A percentile compares a stretch with the other conserved stretches of the same genome.
These are phyloP conservation scores for Zygotorulaspora chibaensis DNA, from an alignment of 805 yeast genomes.

Conservation along the genomic window DNA sequence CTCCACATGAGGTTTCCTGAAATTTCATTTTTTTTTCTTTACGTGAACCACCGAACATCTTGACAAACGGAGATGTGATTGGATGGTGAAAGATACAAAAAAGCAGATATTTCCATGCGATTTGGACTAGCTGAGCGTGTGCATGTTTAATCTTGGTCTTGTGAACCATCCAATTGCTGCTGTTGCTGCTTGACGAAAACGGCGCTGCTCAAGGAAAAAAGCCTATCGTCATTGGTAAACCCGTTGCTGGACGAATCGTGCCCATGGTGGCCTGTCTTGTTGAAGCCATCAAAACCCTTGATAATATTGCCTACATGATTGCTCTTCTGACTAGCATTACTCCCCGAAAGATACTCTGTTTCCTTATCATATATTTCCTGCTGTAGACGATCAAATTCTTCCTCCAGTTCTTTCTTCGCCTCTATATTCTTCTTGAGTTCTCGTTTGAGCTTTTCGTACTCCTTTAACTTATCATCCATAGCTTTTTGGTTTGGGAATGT, in stretches of 20 bases:
- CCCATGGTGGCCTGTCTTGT: conserved; percentile 39
- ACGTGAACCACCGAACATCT: too few species aligned
- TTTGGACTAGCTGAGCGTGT: neutral
- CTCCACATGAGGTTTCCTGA: too few species aligned
- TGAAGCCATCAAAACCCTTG: conserved; percentile 84
- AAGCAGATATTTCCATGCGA: neutral
- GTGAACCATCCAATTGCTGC: conserved; percentile 29
- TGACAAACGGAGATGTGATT: neutral
- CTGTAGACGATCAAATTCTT: conserved; percentile 58
- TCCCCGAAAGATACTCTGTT: conserved; percentile 68
- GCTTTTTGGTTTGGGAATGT: neutral
- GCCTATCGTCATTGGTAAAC: conserved; percentile 70
- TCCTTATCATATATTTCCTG: conserved; percentile 78
- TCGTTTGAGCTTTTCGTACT: conserved; percentile 63
- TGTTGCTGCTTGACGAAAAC: conserved; percentile 61
- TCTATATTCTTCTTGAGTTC: conserved; percentile 60
- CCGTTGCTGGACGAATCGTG: conserved; percentile 25
- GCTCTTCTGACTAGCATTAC: conserved; percentile 41
- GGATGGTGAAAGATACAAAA: neutral
- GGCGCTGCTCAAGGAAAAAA: conserved; percentile 72
- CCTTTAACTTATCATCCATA: conserved; percentile 32
- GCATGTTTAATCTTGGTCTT: conserved; percentile 7
- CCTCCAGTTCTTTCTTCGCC: conserved; percentile 62
- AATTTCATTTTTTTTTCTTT: too few species aligned
- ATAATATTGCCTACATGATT: conserved; percentile 58